Conservation (phyloP, 164 flowering plant genomes). For the Santalum album region DNA sequence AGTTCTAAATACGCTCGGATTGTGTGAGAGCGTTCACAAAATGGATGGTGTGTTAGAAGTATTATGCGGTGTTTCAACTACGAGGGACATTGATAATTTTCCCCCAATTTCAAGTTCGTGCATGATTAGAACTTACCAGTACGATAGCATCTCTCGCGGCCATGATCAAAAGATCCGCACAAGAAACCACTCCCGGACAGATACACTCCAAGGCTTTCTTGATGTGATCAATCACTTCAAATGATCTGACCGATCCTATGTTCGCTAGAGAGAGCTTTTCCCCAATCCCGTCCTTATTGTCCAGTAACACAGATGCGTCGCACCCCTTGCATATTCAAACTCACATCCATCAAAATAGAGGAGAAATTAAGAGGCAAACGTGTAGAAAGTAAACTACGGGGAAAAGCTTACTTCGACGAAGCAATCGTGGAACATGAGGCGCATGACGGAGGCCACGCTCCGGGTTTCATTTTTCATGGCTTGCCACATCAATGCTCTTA, state of each 20-base stretch:
- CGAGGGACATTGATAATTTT: too few relatives aligned
- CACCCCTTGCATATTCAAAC: too few relatives aligned
- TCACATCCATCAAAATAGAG: too few relatives aligned
- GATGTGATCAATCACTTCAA: conserved; percentile 23
- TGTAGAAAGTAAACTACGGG: too few relatives aligned
- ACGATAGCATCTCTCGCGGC: conserved; percentile 29
- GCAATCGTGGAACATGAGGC: conserved; percentile 93
- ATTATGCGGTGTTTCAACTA: too few relatives aligned
- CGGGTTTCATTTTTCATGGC: conserved; percentile 58
- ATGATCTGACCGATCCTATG: conserved; percentile 18
- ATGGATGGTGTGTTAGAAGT: too few relatives aligned
- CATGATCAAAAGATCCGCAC: conserved; percentile 29
- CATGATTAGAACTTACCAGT: conserved; percentile 15
- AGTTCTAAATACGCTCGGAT: too few relatives aligned
- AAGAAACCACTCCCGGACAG: conserved; percentile 26
- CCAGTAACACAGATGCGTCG: conserved; percentile 20
- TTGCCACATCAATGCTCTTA: conserved; percentile 36
- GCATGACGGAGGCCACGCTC: conserved; percentile 85
- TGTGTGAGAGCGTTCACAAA: too few relatives aligned
- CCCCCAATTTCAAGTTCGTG: too few relatives aligned
- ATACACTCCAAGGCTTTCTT: conserved; percentile 16
- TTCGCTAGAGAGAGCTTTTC: conserved; percentile 10
- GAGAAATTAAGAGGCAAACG: too few relatives aligned
- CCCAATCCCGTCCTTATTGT: background rate
- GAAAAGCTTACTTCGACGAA: conserved; percentile 69